These are phyloP conservation scores for Cadophora gregata DNA, from an alignment of 2,329 filamentous ascomycete genomes.

Conservation along the genomic window DNA sequence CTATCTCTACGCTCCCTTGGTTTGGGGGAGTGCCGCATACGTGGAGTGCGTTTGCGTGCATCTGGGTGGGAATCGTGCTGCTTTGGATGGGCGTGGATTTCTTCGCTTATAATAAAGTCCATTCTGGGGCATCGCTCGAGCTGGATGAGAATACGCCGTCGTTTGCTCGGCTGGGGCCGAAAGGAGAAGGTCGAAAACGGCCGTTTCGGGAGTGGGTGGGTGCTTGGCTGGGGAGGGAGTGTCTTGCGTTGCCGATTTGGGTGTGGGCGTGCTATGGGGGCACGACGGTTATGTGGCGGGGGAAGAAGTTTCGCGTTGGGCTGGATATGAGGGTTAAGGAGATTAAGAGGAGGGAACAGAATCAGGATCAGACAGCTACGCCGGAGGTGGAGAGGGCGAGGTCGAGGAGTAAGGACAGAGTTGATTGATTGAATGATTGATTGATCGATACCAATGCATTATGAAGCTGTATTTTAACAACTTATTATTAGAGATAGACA, in stretches of 20 bases:
- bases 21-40: slow-evolving; percentile 65
- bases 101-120: slow-evolving; percentile 73
- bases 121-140: slow-evolving; percentile 74
- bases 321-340: slow-evolving; percentile 83
- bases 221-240: slow-evolving; percentile 86
- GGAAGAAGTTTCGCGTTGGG: slow-evolving; percentile 79
- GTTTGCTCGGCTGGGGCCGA: slow-evolving; percentile 76
- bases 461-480: background rate
- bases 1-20: slow-evolving; percentile 73
- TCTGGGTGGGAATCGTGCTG: slow-evolving; percentile 70
- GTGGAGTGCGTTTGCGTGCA: slow-evolving; percentile 67
- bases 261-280: slow-evolving; percentile 88
- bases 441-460: slow-evolving; percentile 31
- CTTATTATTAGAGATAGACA: background rate
- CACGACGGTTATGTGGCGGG: slow-evolving; percentile 85
- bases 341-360: slow-evolving; percentile 34
- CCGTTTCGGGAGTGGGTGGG: slow-evolving; percentile 73
- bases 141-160: slow-evolving; percentile 73
- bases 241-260: slow-evolving; percentile 88
- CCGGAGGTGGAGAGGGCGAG: slow-evolving; percentile 28
- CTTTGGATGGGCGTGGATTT: slow-evolving; percentile 81
- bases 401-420: slow-evolving; percentile 39
- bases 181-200: slow-evolving; percentile 54
- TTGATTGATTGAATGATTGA: no score
- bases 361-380: slow-evolving; percentile 20